phyloP scores from a whole-genome alignment of 805 yeast genomes.

The Candida mattraensis region DNA sequence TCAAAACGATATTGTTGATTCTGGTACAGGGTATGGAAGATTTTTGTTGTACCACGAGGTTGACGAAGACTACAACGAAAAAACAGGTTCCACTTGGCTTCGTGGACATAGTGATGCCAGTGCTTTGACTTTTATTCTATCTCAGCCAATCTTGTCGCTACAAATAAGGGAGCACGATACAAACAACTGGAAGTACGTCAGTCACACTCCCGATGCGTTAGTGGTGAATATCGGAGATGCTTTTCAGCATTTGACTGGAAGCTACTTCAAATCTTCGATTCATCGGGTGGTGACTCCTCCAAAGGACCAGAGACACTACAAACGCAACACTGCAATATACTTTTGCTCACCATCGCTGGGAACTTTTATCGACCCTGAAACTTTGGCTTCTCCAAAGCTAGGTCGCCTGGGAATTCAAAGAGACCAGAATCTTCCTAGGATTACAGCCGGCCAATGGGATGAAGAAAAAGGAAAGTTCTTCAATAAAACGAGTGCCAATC shows the following conservation, averaged over 20 bases:
- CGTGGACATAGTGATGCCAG: constrained; percentile 49
- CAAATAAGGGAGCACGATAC: constrained; percentile 40
- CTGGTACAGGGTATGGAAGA: constrained; percentile 43
- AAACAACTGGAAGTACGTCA: constrained; percentile 41
- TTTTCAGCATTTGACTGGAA: constrained; percentile 43
- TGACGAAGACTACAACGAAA: constrained; percentile 28
- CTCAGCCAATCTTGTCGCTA: constrained; percentile 41
- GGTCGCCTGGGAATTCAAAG: constrained; percentile 33
- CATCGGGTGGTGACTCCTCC: constrained; percentile 52
- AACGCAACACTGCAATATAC: constrained; percentile 42
- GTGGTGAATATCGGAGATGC: constrained; percentile 45
- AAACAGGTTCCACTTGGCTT: constrained; percentile 42
- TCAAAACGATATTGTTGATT: constrained; percentile 32
- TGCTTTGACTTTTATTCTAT: constrained; percentile 41
- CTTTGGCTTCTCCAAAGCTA: constrained; percentile 39
- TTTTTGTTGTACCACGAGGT: constrained; percentile 39
- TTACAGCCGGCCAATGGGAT: constrained; percentile 44
- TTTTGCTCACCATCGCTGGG: constrained; percentile 40
- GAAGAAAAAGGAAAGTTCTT: constrained; percentile 47
- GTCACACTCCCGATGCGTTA: constrained; percentile 38
- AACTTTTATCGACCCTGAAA: constrained; percentile 43
- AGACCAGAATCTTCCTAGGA: constrained; percentile 31
- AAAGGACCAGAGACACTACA: constrained; percentile 36
- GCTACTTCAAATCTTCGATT: constrained; percentile 45
- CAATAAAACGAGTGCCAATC: constrained; percentile 36